A percentile compares a stretch with the other conserved stretches of the same genome.
phyloP scores from a whole-genome alignment of 139 green algal species.

The Chlamydomonas sphaeroides region DNA sequence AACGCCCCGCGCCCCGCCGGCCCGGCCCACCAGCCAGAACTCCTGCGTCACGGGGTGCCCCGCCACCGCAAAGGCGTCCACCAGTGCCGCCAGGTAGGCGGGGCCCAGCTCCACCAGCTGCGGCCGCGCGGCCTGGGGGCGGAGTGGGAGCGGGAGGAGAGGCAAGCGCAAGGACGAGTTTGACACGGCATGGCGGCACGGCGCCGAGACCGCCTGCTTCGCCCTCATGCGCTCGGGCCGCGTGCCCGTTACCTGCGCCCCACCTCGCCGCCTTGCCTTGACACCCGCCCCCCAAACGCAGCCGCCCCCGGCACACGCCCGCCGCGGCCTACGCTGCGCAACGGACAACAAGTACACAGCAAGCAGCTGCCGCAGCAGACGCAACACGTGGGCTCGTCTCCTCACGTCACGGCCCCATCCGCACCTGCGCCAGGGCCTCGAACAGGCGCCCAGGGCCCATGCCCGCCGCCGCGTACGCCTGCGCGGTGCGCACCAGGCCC shows the following conservation, averaged over 20 bases:
- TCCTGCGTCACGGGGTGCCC: conserved; percentile 7
- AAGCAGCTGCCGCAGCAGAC: too few relatives aligned
- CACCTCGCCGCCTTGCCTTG: too few relatives aligned
- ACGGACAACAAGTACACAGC: too few relatives aligned
- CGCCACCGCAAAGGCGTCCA: conserved; percentile 12
- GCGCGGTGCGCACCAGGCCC: conserved; percentile 5
- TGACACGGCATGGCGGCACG: too few relatives aligned
- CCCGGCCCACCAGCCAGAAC: conserved; percentile 17
- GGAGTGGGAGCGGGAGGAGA: not conserved
- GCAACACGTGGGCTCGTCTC: too few relatives aligned
- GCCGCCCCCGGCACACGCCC: too few relatives aligned
- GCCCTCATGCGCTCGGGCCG: not conserved
- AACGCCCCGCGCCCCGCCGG: not conserved
- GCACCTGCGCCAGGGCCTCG: conserved; percentile 15
- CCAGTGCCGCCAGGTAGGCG: conserved; percentile 16
- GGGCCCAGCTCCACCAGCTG: conserved; percentile 21
- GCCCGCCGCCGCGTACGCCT: conserved; percentile 22
- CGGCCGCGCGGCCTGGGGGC: not conserved
- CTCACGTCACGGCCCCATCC: too few relatives aligned
- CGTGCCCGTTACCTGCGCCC: not conserved
- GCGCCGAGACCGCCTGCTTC: too few relatives aligned
- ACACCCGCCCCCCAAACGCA: too few relatives aligned
- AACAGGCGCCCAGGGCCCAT: not conserved
- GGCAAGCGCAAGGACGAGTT: not conserved
- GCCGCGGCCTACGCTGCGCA: too few relatives aligned